Conservation (phyloP, 2,329 filamentous ascomycete species). For the Lasiodiplodia sp. region DNA sequence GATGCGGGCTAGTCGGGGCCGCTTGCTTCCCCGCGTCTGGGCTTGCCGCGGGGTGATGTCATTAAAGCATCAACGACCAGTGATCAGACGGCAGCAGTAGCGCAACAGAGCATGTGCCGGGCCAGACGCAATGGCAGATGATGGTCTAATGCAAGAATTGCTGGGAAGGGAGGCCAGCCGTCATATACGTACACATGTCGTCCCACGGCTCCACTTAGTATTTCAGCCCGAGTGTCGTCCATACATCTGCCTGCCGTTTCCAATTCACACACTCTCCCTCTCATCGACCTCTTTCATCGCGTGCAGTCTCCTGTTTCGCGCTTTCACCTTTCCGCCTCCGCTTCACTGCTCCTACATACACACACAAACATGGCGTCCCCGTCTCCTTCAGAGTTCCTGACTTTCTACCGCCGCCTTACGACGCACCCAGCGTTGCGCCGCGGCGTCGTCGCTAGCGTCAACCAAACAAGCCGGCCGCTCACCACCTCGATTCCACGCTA, state of each 20-base stretch:
- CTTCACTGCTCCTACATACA: not conserved
- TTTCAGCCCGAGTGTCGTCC: constrained; percentile 1
- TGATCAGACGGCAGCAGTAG: not conserved
- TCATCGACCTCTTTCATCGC: not conserved
- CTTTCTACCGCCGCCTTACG: constrained; percentile 45
- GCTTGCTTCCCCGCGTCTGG: constrained; percentile 5
- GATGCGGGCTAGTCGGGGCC: constrained; percentile 1
- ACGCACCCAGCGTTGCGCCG: constrained; percentile 28
- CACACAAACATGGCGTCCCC: constrained; percentile 40
- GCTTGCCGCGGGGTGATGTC: constrained; percentile 13
- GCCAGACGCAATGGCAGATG: not conserved
- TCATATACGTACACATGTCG: constrained; percentile 7
- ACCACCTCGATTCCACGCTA: constrained; percentile 30
- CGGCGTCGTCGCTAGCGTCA: constrained; percentile 33
- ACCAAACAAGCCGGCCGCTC: constrained; percentile 33
- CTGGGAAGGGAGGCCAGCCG: not conserved
- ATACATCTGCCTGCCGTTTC: not conserved
- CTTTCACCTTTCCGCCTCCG: not conserved
- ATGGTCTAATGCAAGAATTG: not conserved
- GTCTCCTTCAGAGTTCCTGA: constrained; percentile 49
- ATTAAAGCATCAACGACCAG: constrained; percentile 4
- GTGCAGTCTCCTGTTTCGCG: not conserved
- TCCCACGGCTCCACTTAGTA: constrained; percentile 2
- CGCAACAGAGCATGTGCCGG: constrained; percentile 4
- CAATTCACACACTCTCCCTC: constrained; percentile 5